Evolutionary conservation across 306 rosid genomes (phyloP), one percentile per base, ranked within the genome.

Genomic region (Vigna hirtella): DNA sequence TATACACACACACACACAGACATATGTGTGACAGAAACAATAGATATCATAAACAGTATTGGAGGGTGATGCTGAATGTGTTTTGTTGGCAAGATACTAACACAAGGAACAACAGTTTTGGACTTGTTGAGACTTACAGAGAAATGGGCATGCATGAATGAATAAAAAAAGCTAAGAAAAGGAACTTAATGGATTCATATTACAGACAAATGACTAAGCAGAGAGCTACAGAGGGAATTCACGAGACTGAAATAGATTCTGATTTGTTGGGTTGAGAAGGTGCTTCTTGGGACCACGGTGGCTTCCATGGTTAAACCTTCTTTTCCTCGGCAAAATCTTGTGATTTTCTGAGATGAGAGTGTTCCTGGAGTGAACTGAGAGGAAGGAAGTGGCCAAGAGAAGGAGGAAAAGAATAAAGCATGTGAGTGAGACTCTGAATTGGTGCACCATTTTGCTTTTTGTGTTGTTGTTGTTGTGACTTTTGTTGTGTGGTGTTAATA

Each of bases 261-360:
- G 69, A 10, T 11, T 13, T 47, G 91, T 77, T 47, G 93, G 90
- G 22, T 89, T 91, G 57, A 89, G 70, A 11, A 91, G 91, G 42
- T 72, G 90, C 85, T 91, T 87, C 80, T 78, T 80, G 9, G 84
- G 85, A 32, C 90, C 90, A 49, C 97, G 89, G 20, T 43, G 82
- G 73, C 97, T 89, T 85, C 97, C 97, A 76, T 91, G 97, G 68
- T 91, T 91, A 82, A 87, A 83, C 90, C 92, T 43, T 53, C 85
- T 55, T 90, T 76, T 87, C 91, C 84, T 83, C 10, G 83, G 42
- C 89, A 83, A 61, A 47, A 18, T 61, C 49, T 43, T 75, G 6
- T 76, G 69, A 7, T 24, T 8, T 72, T 72, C 83, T 34, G 13
- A 13, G 48, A 40, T 77, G 11, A 40, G 85, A 22, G 64, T 20